Evolutionary conservation across 495 filamentous ascomycete species (phyloP).

Genomic region (Podospora tetraspora): DNA sequence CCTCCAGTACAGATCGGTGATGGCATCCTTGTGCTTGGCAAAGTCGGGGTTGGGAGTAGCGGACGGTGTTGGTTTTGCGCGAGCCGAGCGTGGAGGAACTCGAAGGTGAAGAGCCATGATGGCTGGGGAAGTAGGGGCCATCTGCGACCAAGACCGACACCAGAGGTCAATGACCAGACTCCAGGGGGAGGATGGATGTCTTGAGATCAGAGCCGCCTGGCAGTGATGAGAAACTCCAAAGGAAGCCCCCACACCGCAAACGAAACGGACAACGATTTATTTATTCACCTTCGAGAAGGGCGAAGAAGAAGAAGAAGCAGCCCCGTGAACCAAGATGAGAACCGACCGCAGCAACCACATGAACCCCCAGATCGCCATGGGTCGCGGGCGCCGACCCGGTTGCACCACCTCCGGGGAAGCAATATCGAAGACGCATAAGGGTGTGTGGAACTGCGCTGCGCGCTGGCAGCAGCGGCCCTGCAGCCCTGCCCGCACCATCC

Average conservation of each 20-base stretch:
- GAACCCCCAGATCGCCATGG: not conserved
- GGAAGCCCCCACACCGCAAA: not conserved
- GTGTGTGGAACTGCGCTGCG: not conserved
- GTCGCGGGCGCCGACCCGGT: not conserved
- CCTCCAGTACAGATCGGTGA: conserved; percentile 23
- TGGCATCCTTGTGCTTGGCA: conserved; percentile 15
- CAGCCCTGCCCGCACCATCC: not conserved
- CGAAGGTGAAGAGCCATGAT: not conserved
- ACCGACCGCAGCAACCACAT: not conserved
- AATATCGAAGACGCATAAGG: not conserved
- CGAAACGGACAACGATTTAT: not conserved
- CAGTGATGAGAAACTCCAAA: not conserved
- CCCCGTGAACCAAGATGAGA: not conserved
- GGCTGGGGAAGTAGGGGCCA: not conserved
- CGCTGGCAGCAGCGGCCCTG: not conserved
- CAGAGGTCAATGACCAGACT: not conserved
- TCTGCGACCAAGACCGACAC: not conserved
- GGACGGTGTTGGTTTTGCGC: not conserved
- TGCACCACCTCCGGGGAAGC: not conserved
- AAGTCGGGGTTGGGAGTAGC: conserved; percentile 11
- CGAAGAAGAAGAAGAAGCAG: not conserved
- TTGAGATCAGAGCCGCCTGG: not conserved
- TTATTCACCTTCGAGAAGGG: not conserved
- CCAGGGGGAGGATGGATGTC: too few species aligned
- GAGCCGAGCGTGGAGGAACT: not conserved